Percentiles rank a stretch among this genome's conserved stretches.
Conservation (phyloP, 2,329 filamentous ascomycete genomes). For the Alternaria infectoria region DNA sequence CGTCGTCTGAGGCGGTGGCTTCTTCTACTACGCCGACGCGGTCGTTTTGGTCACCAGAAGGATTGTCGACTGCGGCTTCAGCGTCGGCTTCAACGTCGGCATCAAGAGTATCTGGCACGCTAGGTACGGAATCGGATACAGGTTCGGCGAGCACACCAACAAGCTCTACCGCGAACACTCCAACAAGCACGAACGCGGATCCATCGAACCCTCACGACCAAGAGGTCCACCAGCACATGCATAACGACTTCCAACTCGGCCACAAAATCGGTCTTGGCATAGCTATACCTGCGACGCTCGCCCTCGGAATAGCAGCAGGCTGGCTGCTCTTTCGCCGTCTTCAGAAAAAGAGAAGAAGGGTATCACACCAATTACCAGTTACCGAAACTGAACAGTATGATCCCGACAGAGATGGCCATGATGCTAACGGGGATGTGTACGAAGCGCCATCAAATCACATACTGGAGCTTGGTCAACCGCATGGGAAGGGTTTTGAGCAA, state of each 20-base stretch:
- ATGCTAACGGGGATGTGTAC: rapidly evolving
- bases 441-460: background rate
- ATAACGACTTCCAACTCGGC: background rate
- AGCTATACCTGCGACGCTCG: background rate
- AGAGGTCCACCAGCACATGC: background rate
- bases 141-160: background rate
- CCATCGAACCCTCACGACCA: background rate
- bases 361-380: rapidly evolving
- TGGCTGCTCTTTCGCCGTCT: background rate
- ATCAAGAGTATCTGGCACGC: background rate
- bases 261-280: background rate
- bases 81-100: background rate
- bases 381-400: background rate
- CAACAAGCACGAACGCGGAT: background rate
- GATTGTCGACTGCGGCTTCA: background rate
- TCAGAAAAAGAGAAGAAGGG: background rate
- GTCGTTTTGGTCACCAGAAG: too few relatives aligned
- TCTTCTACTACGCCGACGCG: too few relatives aligned
- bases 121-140: background rate
- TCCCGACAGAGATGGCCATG: background rate
- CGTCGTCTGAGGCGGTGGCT: too few relatives aligned
- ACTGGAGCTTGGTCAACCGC: background rate
- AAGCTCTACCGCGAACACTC: background rate
- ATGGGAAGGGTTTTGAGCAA: background rate
- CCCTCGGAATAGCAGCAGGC: background rate